These are phyloP conservation scores for Spergularia azorica DNA, from an alignment of 179 eudicot genomes.

Conservation along the genomic window DNA sequence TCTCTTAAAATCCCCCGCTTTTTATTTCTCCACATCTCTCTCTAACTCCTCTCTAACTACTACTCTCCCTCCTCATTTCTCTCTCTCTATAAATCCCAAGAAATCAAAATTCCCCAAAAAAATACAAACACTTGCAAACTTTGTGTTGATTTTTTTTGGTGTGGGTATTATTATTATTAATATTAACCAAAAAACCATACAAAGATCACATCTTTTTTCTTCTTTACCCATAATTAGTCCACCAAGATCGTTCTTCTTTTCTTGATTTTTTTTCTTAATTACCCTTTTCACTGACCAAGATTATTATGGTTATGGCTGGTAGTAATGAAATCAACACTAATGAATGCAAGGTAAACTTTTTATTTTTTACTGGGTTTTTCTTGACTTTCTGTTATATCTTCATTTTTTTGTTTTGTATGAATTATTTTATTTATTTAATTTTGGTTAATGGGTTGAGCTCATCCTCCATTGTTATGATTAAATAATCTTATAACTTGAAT, in stretches of 20 bases:
- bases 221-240: background rate
- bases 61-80: too few species aligned
- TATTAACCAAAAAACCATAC: background rate
- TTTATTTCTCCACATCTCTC: constrained; percentile 4
- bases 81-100: constrained; percentile 5
- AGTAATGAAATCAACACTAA: constrained; percentile 64
- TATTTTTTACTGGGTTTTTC: background rate
- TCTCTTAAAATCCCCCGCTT: constrained; percentile 23
- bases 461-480: background rate
- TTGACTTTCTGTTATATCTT: too few species aligned
- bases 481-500: background rate
- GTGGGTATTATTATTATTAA: background rate
- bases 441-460: background rate
- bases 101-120: constrained; percentile 7
- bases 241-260: constrained; percentile 2
- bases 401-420: too few species aligned
- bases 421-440: too few species aligned
- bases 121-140: background rate
- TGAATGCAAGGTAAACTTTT: constrained; percentile 66
- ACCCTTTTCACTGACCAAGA: too few species aligned
- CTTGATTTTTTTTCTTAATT: background rate
- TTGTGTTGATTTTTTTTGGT: background rate
- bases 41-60: background rate
- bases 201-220: background rate
- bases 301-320: constrained; percentile 56